Evolutionary conservation across 768 basidiomycete genomes (phyloP).

Genomic region (Cystofilobasidium macerans): DNA sequence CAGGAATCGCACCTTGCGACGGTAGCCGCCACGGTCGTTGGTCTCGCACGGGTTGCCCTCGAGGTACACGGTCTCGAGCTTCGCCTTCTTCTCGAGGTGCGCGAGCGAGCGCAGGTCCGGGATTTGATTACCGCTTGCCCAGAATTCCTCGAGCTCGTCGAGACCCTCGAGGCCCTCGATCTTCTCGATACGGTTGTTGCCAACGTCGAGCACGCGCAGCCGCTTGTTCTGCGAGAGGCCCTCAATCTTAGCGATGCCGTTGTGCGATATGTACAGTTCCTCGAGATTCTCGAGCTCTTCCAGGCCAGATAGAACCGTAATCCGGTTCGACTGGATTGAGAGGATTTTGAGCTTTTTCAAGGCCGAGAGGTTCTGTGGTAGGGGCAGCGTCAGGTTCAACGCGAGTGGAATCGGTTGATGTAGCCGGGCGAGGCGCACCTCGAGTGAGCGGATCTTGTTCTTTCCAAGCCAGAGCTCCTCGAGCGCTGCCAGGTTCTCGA

Average conservation of each 20-base stretch:
- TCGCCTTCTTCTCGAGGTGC: constrained; percentile 41
- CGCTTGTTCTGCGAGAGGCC: constrained; percentile 69
- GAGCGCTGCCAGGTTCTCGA: constrained; percentile 66
- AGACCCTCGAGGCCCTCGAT: constrained; percentile 78
- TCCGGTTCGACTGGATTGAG: constrained; percentile 77
- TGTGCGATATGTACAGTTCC: constrained; percentile 88
- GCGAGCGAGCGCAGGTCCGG: constrained; percentile 57
- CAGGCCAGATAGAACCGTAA: constrained; percentile 73
- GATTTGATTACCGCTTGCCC: constrained; percentile 86
- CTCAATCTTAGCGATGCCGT: constrained; percentile 71
- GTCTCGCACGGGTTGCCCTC: constrained; percentile 89
- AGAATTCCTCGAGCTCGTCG: constrained; percentile 71
- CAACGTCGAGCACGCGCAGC: constrained; percentile 75
- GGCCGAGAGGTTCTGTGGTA: constrained; percentile 52
- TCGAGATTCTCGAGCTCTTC: constrained; percentile 63
- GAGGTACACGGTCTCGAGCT: constrained; percentile 79
- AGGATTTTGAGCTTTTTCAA: constrained; percentile 70
- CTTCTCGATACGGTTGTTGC: constrained; percentile 65
- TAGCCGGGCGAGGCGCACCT: constrained; percentile 43
- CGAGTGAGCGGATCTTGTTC: constrained; percentile 84
- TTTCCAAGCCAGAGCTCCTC: constrained; percentile 96
- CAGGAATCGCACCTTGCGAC: constrained; percentile 49
- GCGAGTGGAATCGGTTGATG: too few species aligned
- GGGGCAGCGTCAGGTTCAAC: not conserved
- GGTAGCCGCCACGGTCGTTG: constrained; percentile 62